Base-by-base conservation (phyloP, 768 basidiomycete species). In the Roridomyces roridus region DNA sequence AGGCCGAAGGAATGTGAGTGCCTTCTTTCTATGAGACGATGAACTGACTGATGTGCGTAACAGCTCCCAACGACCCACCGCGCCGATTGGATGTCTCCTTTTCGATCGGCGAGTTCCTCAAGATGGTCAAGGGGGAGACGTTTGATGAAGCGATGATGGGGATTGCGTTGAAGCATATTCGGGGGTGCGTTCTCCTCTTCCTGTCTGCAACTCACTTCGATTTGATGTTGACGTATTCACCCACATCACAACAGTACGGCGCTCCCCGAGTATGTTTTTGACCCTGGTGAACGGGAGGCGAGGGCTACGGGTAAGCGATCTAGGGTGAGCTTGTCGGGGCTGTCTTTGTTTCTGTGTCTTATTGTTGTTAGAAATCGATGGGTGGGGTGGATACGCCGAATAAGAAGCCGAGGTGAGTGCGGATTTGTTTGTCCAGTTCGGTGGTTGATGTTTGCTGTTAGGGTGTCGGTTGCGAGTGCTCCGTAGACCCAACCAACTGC, bases 1-100 rank as follows among this genome's bases (percentile, higher is more conserved):
- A 88, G 92, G 71, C 89, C 92, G 46, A 95, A 90, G 76, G 90
- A 86, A 72, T 81, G 96, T 97, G 75, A 77, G 83, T 60, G 64
- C 44, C 46, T 45, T 25, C 60, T 36, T 46, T 17, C 23, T 39
- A 25, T 23, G n/a, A 8, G 11, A 6, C 18, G 17, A n/a, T 52
- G 44, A 20, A 21, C 31, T 10, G 41, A n/a, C 14, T 41, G 25
- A 28, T 25, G 21, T 25, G 14, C 20, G 8, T 31, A 1, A n/a
- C 36, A 48, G 45, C 36, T 17, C 39, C 45, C 3, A 51, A 55
- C 34, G 18, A 29, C 0, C 31, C 10, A 1, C 44, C 58, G 4
- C 47, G 58, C n/a, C 24, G 60, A 15, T 47, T 62, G 23, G 60
- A 92, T 68, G 86, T 92, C 44, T 87, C 88, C 51, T 89, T 86